Percentiles rank a stretch among this genome's conserved stretches.
phyloP scores from a whole-genome alignment of 768 basidiomycete species.

The Psilocybe subaeruginosa region DNA sequence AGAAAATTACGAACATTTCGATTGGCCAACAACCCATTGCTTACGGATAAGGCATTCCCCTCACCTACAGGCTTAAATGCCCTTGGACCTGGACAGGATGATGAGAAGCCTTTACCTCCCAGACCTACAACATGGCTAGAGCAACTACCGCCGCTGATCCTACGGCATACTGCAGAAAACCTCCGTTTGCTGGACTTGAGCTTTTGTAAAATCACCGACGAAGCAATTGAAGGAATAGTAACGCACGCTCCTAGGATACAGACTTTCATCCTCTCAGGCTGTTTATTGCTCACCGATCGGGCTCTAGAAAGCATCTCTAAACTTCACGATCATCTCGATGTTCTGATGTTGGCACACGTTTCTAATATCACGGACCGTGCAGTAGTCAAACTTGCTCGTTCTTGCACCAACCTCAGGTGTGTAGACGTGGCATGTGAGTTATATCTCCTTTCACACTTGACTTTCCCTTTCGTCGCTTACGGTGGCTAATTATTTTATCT shows the following conservation, averaged over 20 bases:
- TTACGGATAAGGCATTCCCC: constrained; percentile 85
- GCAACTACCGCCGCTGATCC: constrained; percentile 60
- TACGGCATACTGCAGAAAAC: constrained; percentile 69
- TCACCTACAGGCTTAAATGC: constrained; percentile 36
- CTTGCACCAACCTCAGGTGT: constrained; percentile 75
- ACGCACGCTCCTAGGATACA: constrained; percentile 77
- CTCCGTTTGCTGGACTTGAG: constrained; percentile 82
- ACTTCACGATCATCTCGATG: constrained; percentile 77
- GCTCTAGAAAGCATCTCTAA: constrained; percentile 67
- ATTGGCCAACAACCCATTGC: constrained; percentile 72
- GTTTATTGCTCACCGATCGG: constrained; percentile 72
- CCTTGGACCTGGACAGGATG: constrained; percentile 19
- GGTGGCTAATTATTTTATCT: constrained; percentile 15
- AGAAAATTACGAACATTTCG: constrained; percentile 77
- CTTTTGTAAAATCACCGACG: constrained; percentile 76
- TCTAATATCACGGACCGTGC: constrained; percentile 78
- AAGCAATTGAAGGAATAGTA: constrained; percentile 75
- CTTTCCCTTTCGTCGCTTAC: constrained; percentile 8
- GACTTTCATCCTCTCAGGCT: constrained; percentile 77
- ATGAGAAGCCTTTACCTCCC: constrained; percentile 58
- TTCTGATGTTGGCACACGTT: constrained; percentile 81
- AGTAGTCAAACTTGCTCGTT: constrained; percentile 66
- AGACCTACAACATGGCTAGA: constrained; percentile 65
- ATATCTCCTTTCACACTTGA: constrained; percentile 13
- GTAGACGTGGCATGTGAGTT: constrained; percentile 87